phyloP scores from a whole-genome alignment of 2,329 filamentous ascomycete species.

The Annulohypoxylon truncatum region DNA sequence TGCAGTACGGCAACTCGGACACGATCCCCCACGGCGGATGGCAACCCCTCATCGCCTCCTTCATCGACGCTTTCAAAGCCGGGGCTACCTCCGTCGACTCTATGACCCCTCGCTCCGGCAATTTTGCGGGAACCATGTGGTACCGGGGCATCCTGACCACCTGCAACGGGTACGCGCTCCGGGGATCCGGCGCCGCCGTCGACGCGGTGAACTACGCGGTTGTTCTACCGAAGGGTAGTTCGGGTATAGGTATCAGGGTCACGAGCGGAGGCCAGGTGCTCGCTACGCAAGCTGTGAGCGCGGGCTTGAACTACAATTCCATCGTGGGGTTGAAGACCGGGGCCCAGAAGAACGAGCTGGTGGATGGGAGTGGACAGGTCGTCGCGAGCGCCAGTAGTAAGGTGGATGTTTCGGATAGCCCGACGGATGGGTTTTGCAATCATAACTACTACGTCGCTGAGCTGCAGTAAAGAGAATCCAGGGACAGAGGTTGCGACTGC shows the following conservation, averaged over 20 bases:
- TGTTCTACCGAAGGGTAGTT: conserved; percentile 35
- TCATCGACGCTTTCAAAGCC: conserved; percentile 51
- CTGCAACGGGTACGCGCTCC: conserved; percentile 39
- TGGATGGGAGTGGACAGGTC: conserved; percentile 41
- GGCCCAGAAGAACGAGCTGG: conserved; percentile 47
- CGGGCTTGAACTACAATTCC: conserved; percentile 46
- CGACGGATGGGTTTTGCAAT: conserved; percentile 46
- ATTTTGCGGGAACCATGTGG: conserved; percentile 50
- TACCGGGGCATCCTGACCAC: conserved; percentile 45
- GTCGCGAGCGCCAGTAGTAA: conserved; percentile 38
- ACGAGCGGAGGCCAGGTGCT: conserved; percentile 45
- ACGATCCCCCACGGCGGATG: conserved; percentile 49
- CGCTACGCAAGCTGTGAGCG: conserved; percentile 31
- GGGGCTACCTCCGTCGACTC: conserved; percentile 35
- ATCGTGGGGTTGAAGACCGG: conserved; percentile 42
- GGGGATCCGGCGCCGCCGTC: conserved; percentile 41
- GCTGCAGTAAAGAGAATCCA: conserved; percentile 30
- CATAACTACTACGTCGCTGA: conserved; percentile 50
- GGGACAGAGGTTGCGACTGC: background rate
- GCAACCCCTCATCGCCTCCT: conserved; percentile 52
- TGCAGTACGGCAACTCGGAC: conserved; percentile 48
- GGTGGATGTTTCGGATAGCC: conserved; percentile 43
- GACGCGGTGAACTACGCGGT: conserved; percentile 50
- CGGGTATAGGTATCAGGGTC: conserved; percentile 39
- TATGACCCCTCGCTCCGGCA: conserved; percentile 40